phyloP scores from a whole-genome alignment of 2,329 filamentous ascomycete species.

The Fusarium lyarnte region DNA sequence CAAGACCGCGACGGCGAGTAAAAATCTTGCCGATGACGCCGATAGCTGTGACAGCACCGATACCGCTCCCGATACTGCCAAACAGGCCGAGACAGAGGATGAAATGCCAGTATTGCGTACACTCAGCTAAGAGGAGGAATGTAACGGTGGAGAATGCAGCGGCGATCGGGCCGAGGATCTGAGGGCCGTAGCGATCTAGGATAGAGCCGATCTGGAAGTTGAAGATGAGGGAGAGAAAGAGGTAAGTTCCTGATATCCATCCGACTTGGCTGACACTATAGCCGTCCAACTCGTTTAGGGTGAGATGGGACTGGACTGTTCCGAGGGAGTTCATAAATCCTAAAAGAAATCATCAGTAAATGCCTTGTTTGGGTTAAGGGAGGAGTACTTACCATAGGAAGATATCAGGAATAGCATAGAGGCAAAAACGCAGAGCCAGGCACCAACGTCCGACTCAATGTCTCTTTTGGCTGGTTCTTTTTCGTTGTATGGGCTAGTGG shows the following conservation, averaged over 20 bases:
- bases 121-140: conserved; percentile 57
- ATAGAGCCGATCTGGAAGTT: conserved; percentile 58
- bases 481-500: neutral
- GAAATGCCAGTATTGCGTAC: conserved; percentile 59
- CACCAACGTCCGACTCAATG: conserved; percentile 12
- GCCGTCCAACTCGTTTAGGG: conserved; percentile 51
- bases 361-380: rapidly evolving
- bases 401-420: conserved; percentile 32
- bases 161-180: conserved; percentile 50
- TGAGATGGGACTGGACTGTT: conserved; percentile 56
- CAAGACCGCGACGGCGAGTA: conserved; percentile 24
- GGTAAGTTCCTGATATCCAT: conserved; percentile 58
- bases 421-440: conserved; percentile 31
- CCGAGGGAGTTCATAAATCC: conserved; percentile 59
- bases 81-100: conserved; percentile 54
- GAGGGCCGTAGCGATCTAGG: conserved; percentile 57
- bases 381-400: conserved; percentile 9
- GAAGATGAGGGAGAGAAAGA: conserved; percentile 55
- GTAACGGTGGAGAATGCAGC: conserved; percentile 48
- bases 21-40: conserved; percentile 44
- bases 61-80: conserved; percentile 52
- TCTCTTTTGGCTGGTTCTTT: neutral
- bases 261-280: conserved; percentile 55
- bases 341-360: neutral
- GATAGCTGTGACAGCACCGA: conserved; percentile 48